Conservation (phyloP, 441 rosid genomes). For the Erodium trifolium region DNA sequence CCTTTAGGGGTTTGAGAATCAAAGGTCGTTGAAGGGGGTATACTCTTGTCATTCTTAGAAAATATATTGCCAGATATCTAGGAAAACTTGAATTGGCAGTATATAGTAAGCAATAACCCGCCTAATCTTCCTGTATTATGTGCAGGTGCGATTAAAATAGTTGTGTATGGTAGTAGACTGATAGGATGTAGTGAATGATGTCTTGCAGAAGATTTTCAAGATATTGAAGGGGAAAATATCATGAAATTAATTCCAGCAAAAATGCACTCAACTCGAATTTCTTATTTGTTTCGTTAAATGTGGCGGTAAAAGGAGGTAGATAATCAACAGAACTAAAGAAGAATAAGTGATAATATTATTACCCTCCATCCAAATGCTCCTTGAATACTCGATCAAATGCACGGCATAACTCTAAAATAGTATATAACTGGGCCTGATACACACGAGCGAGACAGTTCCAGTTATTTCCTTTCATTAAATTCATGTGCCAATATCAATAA, state of each 20-base stretch:
- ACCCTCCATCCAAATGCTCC: conserved; percentile 99
- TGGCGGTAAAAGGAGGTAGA: conserved; percentile 6
- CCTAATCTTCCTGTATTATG: background rate
- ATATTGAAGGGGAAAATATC: background rate
- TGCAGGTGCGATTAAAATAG: background rate
- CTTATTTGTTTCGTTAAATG: background rate
- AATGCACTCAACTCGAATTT: background rate
- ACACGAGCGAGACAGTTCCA: background rate
- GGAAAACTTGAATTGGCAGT: background rate
- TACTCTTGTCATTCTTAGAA: too few relatives aligned
- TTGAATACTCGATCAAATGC: conserved; percentile 41
- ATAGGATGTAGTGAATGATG: background rate
- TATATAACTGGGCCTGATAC: conserved; percentile 84
- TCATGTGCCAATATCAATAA: background rate
- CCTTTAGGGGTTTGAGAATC: too few relatives aligned
- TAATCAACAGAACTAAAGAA: conserved; percentile 15
- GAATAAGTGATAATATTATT: conserved; percentile 14
- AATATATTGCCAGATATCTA: too few relatives aligned
- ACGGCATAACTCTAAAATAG: conserved; percentile 64
- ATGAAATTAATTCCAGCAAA: background rate
- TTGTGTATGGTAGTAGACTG: background rate
- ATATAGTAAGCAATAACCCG: background rate
- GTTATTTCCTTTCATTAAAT: background rate
- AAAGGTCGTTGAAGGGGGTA: too few relatives aligned
- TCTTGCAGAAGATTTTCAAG: background rate